Base-by-base conservation (phyloP, 768 basidiomycete species). In the Dictyophora rubrovolvata region DNA sequence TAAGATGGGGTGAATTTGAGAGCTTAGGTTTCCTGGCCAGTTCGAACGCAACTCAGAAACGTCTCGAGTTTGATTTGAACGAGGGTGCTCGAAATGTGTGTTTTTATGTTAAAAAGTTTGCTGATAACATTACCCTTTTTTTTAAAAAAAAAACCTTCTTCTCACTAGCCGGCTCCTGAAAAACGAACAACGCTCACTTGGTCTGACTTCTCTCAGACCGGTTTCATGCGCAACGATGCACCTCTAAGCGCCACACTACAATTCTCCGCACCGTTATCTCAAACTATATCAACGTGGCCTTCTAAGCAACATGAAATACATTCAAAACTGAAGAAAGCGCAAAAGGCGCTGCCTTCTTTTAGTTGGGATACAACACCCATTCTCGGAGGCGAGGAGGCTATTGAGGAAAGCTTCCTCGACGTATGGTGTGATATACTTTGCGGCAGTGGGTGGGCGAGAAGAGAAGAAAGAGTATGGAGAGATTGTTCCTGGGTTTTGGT, bases 401-500 rank as follows among this genome's bases (percentile, higher is more conserved):
- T 98, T 47, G 95, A 99, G 68, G 92, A 93, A 70, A 80, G 87
- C 1, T 97, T 98, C 69, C 66, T 97, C 28, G 91, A 89, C 60
- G 87, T 89, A 16, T 92, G 89, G 66, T 88, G 86, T 63, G 88
- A 90, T 68, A 71, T 91, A 37, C 72, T 91, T 5, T 89, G 86
- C 63, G 93, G 84, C 54, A 85, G 80, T 65, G 71, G 72, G 7
- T 95, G 93, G 85, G 84, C 87, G 81, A 87, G 93, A 63, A 71
- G 84, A 48, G 77, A 75, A 2, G 92, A 93, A 64, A 81, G 85
- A 60, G 73, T 84, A 1, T 90, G 92, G 68, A 76, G 87, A 63
- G 90, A 94, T 63, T 89, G 90, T 65, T 93, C 91, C 67, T 97
- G 93, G 93, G 90, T 87, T 18, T 64, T 97, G 75, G 93, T 94